Base-by-base conservation (phyloP, 2,329 filamentous ascomycete species). In the Ceratocystis diversiconidia region DNA sequence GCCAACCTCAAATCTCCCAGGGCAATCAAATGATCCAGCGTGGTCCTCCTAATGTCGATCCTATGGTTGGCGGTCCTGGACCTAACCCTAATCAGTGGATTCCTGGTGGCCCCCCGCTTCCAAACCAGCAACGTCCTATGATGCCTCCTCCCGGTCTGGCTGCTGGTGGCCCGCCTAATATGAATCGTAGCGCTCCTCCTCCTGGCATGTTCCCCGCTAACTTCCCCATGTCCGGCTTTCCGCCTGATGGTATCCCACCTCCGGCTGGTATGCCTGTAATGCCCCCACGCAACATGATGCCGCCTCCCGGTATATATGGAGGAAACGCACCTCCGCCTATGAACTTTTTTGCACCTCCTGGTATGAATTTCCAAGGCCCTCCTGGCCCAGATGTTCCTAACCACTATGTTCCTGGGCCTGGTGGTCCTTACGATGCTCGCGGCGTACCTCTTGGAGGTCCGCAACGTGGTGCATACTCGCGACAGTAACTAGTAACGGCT, bases 1-100 rank as follows among this genome's bases (percentile, higher is more conserved):
- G 73, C 66, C 77, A 77, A 46, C 28, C 25, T 17, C 76, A 76
- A 30, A 79, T 78, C 66, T 81, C 83, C 82, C 3, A 82, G 83
- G 69, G 83, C 82, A 85, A 83, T 3, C 84, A 86, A 71, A 86
- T 87, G 64, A 73, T 87, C 25, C 84, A 86, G 73, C 81, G 84
- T 5, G 83, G 82, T n/a, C 82, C 80, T 4, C 80, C 79, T 0
- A 81, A 80, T 19, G 84, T 87, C 50, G 83, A 85, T 59, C 80
- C 82, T 70, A 80, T 86, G 63, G n/a, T 32, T 25, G 75, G 62
- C 22, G 36, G 65, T 36, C 61, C 67, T 57, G 36, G 81, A 80
- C 19, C 81, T 79, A 19, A 79, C 63, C 63, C 63, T 10, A 64
- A 44, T 17, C 66, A 74, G 66, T 84, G 81, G 76, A 78, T 83